These are phyloP conservation scores for Epichloe glyceriae DNA, from an alignment of 2,329 filamentous ascomycete species.

Conservation along the genomic window DNA sequence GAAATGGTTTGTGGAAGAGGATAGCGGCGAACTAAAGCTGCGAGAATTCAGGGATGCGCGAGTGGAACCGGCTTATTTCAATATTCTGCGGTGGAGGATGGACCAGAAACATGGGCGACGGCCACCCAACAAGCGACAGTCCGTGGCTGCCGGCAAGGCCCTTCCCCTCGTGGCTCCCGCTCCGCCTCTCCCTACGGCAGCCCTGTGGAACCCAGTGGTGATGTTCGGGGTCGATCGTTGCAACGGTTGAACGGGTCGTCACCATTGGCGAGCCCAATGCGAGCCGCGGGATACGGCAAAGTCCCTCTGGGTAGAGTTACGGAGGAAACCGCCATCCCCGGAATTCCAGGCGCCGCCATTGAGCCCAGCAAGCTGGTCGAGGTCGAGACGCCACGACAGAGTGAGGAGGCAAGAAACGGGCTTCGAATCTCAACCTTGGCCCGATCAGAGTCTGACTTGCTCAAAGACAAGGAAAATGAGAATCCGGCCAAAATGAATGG, in stretches of 20 bases:
- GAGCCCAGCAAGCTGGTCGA: conserved; percentile 41
- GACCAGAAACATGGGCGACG: conserved; percentile 86
- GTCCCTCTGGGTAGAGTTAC: conserved; percentile 63
- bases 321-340: conserved; percentile 45
- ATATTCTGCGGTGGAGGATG: conserved; percentile 87
- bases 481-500: conserved; percentile 26
- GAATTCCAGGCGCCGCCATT: conserved; percentile 24
- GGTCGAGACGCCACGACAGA: conserved; percentile 39
- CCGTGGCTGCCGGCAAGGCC: conserved; percentile 30
- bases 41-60: conserved; percentile 81
- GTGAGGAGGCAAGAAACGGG: conserved; percentile 24
- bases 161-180: conserved; percentile 34
- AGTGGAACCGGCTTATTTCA: conserved; percentile 86
- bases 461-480: conserved; percentile 27
- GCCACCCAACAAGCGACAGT: conserved; percentile 36
- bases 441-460: conserved; percentile 21
- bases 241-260: conserved; percentile 55
- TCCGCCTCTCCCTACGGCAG: conserved; percentile 51
- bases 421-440: conserved; percentile 19
- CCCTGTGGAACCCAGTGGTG: conserved; percentile 44
- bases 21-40: conserved; percentile 80
- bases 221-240: conserved; percentile 56
- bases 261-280: conserved; percentile 50
- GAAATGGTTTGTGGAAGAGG: conserved; percentile 88
- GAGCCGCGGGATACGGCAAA: conserved; percentile 51